Evolutionary conservation across 2,329 filamentous ascomycete species (phyloP), one percentile per base, ranked within the genome.

Genomic region (Diaporthe ilicicola): DNA sequence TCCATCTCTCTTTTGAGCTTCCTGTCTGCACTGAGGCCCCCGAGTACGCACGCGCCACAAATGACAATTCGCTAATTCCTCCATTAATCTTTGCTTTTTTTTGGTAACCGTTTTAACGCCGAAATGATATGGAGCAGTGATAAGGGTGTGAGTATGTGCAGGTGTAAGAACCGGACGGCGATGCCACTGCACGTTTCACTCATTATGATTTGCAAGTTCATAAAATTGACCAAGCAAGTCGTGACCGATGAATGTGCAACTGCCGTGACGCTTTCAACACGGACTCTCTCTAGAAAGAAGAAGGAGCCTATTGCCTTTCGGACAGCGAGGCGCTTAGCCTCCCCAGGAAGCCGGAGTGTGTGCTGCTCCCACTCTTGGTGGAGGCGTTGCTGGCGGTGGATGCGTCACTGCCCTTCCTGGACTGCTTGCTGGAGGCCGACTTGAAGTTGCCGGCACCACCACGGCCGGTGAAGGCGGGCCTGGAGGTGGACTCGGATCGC

Each of bases 361-460:
- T 69, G 73, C 78, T 78, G 55, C 70, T 74, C 1, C 75, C 72
- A 75, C 79, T 82, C 46, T 69, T 72, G 29, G 70, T 62, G 75
- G 74, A 75, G n/a, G 74, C 72, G 76, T 76, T 79, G 67, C 73
- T 70, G n/a, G 73, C 70, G 67, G 75, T 76, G 56, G 75, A 77
- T 53, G 79, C 79, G 39, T 79, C 76, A 73, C 78, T 81, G 53
- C 61, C 70, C 76, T 79, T 79, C 71, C 79, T 75, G 55, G 32
- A 27, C 32, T 69, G 56, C 29, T 37, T 56, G 56, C 34, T 66
- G 73, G 48, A 59, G 51, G 70, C 70, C 19, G 74, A 71, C 55
- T 74, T 76, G 75, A 81, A 82, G 82, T 92, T 92, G 73, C 89
- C 90, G 27, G 89, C 89, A 67, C 90, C 90, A 73, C 90, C 90